phyloP scores from a whole-genome alignment of 192 early-diverging fungal genomes.

The Ambispora gerdemannii region DNA sequence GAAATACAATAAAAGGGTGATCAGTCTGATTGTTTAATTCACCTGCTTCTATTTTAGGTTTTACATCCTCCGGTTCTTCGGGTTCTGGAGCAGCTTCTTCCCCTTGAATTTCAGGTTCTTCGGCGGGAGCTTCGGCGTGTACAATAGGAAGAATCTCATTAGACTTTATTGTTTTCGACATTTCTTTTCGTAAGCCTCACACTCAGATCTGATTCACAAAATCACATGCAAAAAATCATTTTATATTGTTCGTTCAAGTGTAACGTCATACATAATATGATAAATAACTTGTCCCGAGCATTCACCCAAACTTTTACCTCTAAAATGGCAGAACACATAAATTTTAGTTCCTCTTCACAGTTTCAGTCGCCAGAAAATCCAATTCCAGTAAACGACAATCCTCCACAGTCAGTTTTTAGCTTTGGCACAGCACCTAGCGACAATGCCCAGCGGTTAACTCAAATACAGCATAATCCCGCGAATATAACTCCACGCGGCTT shows the following conservation, averaged over 20 bases:
- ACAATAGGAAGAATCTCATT: slow-evolving; percentile 51
- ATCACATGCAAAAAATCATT: neutral
- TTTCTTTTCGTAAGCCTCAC: neutral
- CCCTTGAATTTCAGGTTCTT: slow-evolving; percentile 45
- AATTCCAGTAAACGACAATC: neutral
- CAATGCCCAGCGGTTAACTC: neutral
- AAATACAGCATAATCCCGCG: neutral
- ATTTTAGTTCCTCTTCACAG: neutral
- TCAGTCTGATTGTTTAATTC: slow-evolving; percentile 21
- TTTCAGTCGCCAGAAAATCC: neutral
- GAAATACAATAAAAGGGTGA: slow-evolving; percentile 23
- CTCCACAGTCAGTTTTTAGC: neutral
- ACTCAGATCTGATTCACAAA: neutral
- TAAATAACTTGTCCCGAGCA: too few species aligned
- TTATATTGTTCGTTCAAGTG: too few species aligned
- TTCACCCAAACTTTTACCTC: neutral
- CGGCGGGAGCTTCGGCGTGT: slow-evolving; percentile 56
- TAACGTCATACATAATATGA: too few species aligned
- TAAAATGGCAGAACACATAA: neutral
- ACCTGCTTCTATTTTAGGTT: slow-evolving; percentile 60
- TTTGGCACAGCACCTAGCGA: neutral
- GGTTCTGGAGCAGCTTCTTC: slow-evolving; percentile 38
- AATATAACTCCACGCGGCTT: slow-evolving; percentile 25
- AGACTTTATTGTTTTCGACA: neutral
- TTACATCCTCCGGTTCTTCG: slow-evolving; percentile 59